Evolutionary conservation across 2,329 filamentous ascomycete genomes (phyloP), one percentile per base, ranked within the genome.

Genomic region (Huntiella bhutanensis): DNA sequence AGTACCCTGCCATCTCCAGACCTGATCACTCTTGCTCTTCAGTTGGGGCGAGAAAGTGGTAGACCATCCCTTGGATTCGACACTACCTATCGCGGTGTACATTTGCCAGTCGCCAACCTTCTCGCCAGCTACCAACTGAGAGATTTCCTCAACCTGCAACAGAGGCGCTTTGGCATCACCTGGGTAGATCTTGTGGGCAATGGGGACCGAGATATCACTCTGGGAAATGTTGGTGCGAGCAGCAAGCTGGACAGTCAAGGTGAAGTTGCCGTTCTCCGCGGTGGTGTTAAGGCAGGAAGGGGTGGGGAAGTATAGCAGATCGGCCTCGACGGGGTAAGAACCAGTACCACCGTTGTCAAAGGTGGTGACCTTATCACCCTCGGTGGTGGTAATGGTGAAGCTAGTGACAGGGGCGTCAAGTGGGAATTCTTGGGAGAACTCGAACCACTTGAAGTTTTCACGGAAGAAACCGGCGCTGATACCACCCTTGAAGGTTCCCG

Each of bases 391-490:
- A 8, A 62, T 54, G 49, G 54, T 46, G 47, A 62, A 61, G 40
- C 53, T 57, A 51, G 53, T 55, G 49, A 61, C 56, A 3, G 46
- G 22, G 32, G 58, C 58, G 0, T 50, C 51, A n/a, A 44, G 47
- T 32, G 55, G 48, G 10, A 62, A 35, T 4, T 49, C 34, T 3
- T 54, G 53, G 2, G 49, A 45, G 42, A 59, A 62, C 46, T 59
- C 54, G 46, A 54, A 62, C 51, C 54, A 61, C 1, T 50, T 42
- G 38, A 62, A 62, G 1, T 4, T 19, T 41, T 58, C 55, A 1
- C 50, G 43, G 38, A 55, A 54, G 4, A 56, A 41, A 1, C 60
- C 59, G 0, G 2, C 19, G 2, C 55, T 51, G 0, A 28, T 32
- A 1, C 59, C 60, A 11, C 13, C 39, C 34, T 43, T 38, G 33